Conservation (phyloP, 495 filamentous ascomycete species). For the Pyrenula massariospora region DNA sequence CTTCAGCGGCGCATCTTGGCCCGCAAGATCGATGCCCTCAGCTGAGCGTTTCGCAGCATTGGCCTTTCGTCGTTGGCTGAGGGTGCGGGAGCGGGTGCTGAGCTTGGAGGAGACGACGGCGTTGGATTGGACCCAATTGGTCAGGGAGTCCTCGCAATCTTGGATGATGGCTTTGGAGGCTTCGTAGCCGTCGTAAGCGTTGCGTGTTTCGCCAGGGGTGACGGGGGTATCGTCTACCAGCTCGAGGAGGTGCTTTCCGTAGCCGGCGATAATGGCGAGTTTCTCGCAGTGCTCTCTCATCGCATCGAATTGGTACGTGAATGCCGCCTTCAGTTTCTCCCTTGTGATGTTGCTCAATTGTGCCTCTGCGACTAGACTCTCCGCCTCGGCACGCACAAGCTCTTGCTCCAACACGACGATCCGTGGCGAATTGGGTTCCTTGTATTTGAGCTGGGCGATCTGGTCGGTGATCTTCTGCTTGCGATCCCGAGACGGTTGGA, state of each 20-base stretch:
- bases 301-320: conserved; percentile 96
- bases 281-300: conserved; percentile 97
- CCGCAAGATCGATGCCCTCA: conserved; percentile 64
- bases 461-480: conserved; percentile 99
- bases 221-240: conserved; percentile 94
- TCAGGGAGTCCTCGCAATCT: conserved; percentile 94
- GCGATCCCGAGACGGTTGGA: conserved; percentile 96
- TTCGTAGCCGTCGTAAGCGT: conserved; percentile 96
- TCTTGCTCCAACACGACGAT: conserved; percentile 98
- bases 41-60: conserved; percentile 43
- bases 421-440: conserved; percentile 93
- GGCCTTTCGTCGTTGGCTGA: conserved; percentile 72
- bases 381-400: conserved; percentile 94
- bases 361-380: conserved; percentile 94
- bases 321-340: conserved; percentile 97
- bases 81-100: conserved; percentile 69
- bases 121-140: conserved; percentile 89
- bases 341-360: conserved; percentile 98
- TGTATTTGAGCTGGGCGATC: conserved; percentile 98
- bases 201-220: conserved; percentile 90
- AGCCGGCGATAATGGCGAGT: conserved; percentile 92
- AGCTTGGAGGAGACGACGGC: conserved; percentile 78
- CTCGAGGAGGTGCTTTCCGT: conserved; percentile 91
- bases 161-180: conserved; percentile 98
- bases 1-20: conserved; percentile 72